Evolutionary conservation across 192 early-diverging fungal species (phyloP).

Genomic region (Pilobolus umbonatus): DNA sequence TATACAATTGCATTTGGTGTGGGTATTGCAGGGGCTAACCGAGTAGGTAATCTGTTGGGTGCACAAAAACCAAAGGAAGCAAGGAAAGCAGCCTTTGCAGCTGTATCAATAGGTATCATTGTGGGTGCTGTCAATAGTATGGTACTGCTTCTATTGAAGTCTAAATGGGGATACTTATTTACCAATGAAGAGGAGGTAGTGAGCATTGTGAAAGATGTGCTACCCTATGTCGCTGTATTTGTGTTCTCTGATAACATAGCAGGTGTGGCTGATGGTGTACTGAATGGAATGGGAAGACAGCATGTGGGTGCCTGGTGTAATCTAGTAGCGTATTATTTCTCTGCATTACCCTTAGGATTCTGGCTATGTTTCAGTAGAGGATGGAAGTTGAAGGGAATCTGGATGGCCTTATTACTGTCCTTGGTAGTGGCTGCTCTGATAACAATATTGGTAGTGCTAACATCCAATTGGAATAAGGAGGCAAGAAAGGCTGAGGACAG

Average conservation of each 20-base stretch:
- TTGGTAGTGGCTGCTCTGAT: constrained; percentile 30
- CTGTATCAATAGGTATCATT: constrained; percentile 40
- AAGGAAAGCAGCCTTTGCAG: constrained; percentile 46
- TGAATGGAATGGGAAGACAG: constrained; percentile 75
- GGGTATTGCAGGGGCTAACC: constrained; percentile 49
- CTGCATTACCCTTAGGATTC: constrained; percentile 59
- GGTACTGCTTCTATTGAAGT: constrained; percentile 44
- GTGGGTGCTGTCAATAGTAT: constrained; percentile 47
- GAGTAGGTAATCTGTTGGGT: constrained; percentile 57
- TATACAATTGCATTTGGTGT: constrained; percentile 54
- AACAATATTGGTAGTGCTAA: constrained; percentile 13
- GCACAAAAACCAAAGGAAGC: constrained; percentile 43
- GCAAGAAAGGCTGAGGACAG: constrained; percentile 12
- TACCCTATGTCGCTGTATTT: constrained; percentile 76
- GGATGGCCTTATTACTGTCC: constrained; percentile 46
- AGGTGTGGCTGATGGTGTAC: constrained; percentile 60
- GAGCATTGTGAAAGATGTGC: constrained; percentile 56
- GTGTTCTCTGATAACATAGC: constrained; percentile 64
- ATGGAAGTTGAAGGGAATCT: constrained; percentile 59
- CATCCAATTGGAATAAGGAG: constrained; percentile 21
- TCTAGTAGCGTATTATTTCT: constrained; percentile 58
- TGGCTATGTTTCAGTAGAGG: constrained; percentile 49
- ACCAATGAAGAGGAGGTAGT: constrained; percentile 66
- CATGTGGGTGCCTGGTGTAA: constrained; percentile 57
- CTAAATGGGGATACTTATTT: constrained; percentile 63